phyloP scores from a whole-genome alignment of 805 yeast genomes.

The Kazachstania taianensis region DNA sequence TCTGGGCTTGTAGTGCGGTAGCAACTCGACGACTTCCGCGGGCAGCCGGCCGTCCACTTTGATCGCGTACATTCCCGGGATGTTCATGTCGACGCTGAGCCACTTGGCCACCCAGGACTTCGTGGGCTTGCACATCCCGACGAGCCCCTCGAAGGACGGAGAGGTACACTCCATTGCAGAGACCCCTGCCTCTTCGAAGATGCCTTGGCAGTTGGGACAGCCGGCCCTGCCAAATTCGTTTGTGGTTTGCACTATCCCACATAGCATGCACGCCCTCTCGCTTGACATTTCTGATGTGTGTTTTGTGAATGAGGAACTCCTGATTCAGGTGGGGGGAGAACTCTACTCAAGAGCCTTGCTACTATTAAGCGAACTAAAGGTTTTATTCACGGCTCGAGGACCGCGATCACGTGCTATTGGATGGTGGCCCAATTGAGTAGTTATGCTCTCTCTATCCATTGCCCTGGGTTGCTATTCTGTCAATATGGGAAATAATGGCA shows the following conservation, averaged over 20 bases:
- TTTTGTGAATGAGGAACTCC: too few relatives aligned
- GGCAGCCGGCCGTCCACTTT: constrained; percentile 88
- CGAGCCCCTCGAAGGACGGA: constrained; percentile 91
- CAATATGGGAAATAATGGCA: too few relatives aligned
- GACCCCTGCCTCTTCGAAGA: constrained; percentile 77
- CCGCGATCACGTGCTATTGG: too few relatives aligned
- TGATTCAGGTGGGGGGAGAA: too few relatives aligned
- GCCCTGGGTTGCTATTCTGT: too few relatives aligned
- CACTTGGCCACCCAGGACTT: constrained; percentile 94
- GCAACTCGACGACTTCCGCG: constrained; percentile 64
- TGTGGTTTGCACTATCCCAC: constrained; percentile 83
- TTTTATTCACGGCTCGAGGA: too few relatives aligned
- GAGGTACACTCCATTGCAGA: constrained; percentile 86
- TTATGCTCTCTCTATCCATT: too few relatives aligned
- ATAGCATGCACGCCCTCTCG: constrained; percentile 96
- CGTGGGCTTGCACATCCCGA: constrained; percentile 77
- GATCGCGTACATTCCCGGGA: constrained; percentile 87
- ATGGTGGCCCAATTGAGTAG: too few relatives aligned
- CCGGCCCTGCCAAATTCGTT: constrained; percentile 73
- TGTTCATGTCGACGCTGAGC: constrained; percentile 83
- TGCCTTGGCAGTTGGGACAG: constrained; percentile 93
- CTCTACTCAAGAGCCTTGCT: too few relatives aligned
- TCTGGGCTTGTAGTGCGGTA: constrained; percentile 82
- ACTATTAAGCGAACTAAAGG: too few relatives aligned
- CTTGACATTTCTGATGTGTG: too few relatives aligned